Evolutionary conservation across 2,329 filamentous ascomycete species (phyloP), one percentile per base, ranked within the genome.

Genomic region (Colletotrichum sojae): DNA sequence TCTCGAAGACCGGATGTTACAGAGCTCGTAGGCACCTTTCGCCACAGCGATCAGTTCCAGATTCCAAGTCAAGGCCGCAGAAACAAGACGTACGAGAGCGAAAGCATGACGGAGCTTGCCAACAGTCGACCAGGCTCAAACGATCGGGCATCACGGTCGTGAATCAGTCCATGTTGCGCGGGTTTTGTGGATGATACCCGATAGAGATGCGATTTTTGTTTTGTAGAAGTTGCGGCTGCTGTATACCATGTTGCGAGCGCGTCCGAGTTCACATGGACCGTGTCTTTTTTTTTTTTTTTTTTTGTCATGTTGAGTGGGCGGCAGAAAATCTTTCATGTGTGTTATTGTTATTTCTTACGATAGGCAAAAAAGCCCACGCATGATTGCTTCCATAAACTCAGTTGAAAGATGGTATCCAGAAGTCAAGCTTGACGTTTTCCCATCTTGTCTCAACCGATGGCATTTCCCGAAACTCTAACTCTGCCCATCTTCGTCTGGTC

Each of bases 101-200:
- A 88, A 71, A 87, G 85, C 73, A 85, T 85, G 76, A 85, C 83
- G 15, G 85, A 86, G 71, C 75, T 88, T 25, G 82, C 85, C 4
- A 78, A 78, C 51, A 79, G 76, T 54, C 75, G 80, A 22, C 77
- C 80, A 1, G 75, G 71, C 48, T 83, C 81, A 1, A 78, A 83
- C 25, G 80, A 81, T 9, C 67, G 63, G 27, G 12, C 12, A 16
- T 45, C 55, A n/a, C 48, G 20, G 39, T 18, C 25, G 45, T 66
- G 46, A 45, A 15, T 13, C 40, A 43, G 15, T 43, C 15, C 16
- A 43, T n/a, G 40, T 6, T 43, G 48, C 16, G 46, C 9, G n/a
- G 25, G 27, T 25, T 55, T 66, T 56, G 62, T 45, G 55, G 49
- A 69, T 51, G 62, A 60, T 66, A 69, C 66, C 55, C 55, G 62